Base-by-base conservation (phyloP, 805 yeast genomes). In the Lipomyces orientalis region DNA sequence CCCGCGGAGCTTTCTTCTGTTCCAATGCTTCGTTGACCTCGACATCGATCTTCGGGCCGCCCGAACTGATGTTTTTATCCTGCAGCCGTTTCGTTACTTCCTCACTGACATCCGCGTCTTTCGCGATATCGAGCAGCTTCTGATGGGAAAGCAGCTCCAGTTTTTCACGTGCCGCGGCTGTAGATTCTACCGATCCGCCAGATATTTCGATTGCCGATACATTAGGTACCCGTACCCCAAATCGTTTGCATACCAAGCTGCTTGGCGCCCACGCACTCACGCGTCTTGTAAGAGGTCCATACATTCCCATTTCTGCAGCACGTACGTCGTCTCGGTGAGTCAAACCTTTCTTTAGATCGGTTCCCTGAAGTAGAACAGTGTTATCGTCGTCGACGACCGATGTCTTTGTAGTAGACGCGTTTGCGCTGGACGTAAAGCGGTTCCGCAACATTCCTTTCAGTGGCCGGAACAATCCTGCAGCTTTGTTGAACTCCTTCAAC, bases 191-290 rank as follows among this genome's bases (percentile, higher is more conserved):
- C 16, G 55, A 43, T 19, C 7, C 35, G 34, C n/a, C 29, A 2
- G 58, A 43, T 16, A 61, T 55, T 14, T 58, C 66, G 33, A 52
- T 29, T 8, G 56, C 33, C 1, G 34, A 31, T n/a, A 52, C 14
- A 16, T 25, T 43, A 1, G 69, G 69, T 25, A 54, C 65, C 33
- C 64, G 49, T 12, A 76, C 70, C 9, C 64, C 64, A 54, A 76
- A 74, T 33, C 78, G 65, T 49, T 76, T 76, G 64, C 76, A 73
- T 3, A 76, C 71, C 19, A 76, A 64, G 12, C 69, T 51, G 14
- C 65, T 68, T 2, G 78, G 77, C 3, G 55, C 52, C 64, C 73
- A 76, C 2, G 49, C 43, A 16, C 62, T 61, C 4, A 63, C 62
- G 8, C 51, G 29, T 5, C 75, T 46, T 1, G 78, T 75, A 33